A percentile compares a stretch with the other conserved stretches of the same genome.
Evolutionary conservation across 345 rosid genomes (phyloP).

Genomic region (Citropsis articulata): DNA sequence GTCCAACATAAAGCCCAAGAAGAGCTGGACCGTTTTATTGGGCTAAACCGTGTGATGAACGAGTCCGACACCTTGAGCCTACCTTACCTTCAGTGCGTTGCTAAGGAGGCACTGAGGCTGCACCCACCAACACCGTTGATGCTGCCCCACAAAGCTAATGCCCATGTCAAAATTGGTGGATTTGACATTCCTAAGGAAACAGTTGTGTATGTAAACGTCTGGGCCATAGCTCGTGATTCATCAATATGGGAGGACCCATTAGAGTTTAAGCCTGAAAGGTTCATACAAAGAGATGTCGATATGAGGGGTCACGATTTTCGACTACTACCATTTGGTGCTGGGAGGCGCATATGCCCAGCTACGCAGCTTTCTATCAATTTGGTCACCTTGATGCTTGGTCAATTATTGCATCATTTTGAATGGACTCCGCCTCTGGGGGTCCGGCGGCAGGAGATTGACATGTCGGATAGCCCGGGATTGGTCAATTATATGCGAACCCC

Average conservation of each 20-base stretch:
- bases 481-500: constrained; percentile 42
- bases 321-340: constrained; percentile 31
- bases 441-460: constrained; percentile 19
- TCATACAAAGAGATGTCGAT: constrained; percentile 33
- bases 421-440: constrained; percentile 28
- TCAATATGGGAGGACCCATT: constrained; percentile 33
- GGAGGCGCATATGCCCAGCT: constrained; percentile 45
- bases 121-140: constrained; percentile 49
- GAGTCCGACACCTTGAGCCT: constrained; percentile 17
- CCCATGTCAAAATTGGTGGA: constrained; percentile 35
- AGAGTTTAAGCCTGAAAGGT: constrained; percentile 43
- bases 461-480: constrained; percentile 31
- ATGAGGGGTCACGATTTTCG: constrained; percentile 34
- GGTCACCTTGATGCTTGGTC: constrained; percentile 43
- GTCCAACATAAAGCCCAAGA: constrained; percentile 28
- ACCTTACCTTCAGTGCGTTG: constrained; percentile 21
- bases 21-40: constrained; percentile 20
- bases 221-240: constrained; percentile 37
- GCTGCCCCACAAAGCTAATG: constrained; percentile 48
- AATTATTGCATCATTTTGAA: constrained; percentile 39
- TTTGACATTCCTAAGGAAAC: constrained; percentile 39
- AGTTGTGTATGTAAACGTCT: constrained; percentile 31
- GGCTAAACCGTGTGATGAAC: constrained; percentile 3
- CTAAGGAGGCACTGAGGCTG: constrained; percentile 28
- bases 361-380: constrained; percentile 42